Percentiles rank a stretch among this genome's conserved stretches.
phyloP scores from a whole-genome alignment of 208 protist genomes.

The Acanthamoeba lenticulata region DNA sequence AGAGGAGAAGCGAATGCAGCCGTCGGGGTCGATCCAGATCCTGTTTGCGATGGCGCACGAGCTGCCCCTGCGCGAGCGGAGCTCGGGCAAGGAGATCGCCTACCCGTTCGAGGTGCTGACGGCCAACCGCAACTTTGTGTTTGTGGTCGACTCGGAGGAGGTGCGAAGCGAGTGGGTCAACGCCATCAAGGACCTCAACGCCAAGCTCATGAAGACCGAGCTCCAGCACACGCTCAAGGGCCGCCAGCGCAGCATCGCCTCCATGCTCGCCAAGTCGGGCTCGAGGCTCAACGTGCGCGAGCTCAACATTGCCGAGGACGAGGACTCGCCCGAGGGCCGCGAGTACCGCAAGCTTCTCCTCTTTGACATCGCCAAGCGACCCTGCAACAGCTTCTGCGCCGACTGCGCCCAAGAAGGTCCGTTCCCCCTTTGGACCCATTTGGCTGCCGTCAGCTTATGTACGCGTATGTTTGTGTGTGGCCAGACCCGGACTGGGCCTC shows the following conservation, averaged over 20 bases:
- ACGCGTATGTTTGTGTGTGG: neutral
- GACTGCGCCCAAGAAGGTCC: slow-evolving; percentile 27
- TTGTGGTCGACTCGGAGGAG: slow-evolving; percentile 11
- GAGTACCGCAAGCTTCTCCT: neutral
- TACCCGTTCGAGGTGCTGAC: slow-evolving; percentile 53
- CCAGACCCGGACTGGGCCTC: slow-evolving; percentile 81
- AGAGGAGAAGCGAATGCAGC: neutral
- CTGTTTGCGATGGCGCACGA: slow-evolving; percentile 43
- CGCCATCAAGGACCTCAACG: slow-evolving; percentile 39
- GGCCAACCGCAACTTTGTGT: slow-evolving; percentile 56
- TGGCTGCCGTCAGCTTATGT: too few species aligned
- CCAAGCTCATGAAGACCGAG: slow-evolving; percentile 51
- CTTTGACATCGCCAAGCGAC: slow-evolving; percentile 9
- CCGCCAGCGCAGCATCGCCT: slow-evolving; percentile 14
- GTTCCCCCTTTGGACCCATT: neutral
- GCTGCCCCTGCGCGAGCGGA: neutral
- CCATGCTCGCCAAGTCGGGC: slow-evolving; percentile 49
- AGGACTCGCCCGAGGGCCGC: neutral
- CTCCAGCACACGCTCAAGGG: slow-evolving; percentile 25
- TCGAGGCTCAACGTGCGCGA: neutral
- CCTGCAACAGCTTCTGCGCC: slow-evolving; percentile 48
- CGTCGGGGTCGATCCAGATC: slow-evolving; percentile 30
- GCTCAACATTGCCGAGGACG: neutral
- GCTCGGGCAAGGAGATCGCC: slow-evolving; percentile 27
- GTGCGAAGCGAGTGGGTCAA: slow-evolving; percentile 4